These are phyloP conservation scores for Fusarium bactridioides DNA, from an alignment of 2,329 filamentous ascomycete species.

Conservation along the genomic window DNA sequence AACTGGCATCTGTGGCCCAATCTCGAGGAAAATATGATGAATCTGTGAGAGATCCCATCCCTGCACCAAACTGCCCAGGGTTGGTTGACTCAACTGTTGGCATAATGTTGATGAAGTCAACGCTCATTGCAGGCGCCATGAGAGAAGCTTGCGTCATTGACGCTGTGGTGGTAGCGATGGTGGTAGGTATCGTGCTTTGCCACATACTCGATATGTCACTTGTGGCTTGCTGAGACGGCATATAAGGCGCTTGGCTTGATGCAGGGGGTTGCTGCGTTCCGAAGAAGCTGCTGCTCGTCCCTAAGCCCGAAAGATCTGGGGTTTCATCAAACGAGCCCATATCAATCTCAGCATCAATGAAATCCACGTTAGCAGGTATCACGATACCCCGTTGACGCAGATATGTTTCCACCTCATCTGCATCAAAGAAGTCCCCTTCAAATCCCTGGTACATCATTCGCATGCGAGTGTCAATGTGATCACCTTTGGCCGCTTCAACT, in stretches of 20 bases:
- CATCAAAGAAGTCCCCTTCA: conserved; percentile 79
- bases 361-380: conserved; percentile 68
- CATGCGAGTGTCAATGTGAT: conserved; percentile 56
- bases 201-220: conserved; percentile 11
- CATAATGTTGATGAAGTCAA: conserved; percentile 12
- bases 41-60: conserved; percentile 16
- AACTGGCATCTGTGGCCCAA: conserved; percentile 30
- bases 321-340: conserved; percentile 47
- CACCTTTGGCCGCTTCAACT: conserved; percentile 52
- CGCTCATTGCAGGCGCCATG: conserved; percentile 1
- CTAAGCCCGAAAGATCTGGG: conserved; percentile 5
- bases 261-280: neutral
- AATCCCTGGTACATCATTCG: conserved; percentile 66
- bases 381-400: conserved; percentile 68
- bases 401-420: conserved; percentile 79
- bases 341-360: conserved; percentile 66
- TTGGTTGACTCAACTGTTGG: neutral
- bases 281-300: conserved; percentile 19
- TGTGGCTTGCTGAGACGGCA: conserved; percentile 5
- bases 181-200: conserved; percentile 18
- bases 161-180: conserved; percentile 10
- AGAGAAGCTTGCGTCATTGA: conserved; percentile 7
- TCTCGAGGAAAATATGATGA: conserved; percentile 17
- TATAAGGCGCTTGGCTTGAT: conserved; percentile 2
- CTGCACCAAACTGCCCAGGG: conserved; percentile 9